These are phyloP conservation scores for Amphicarpaea edgeworthii DNA, from an alignment of 306 rosid species.

Conservation along the genomic window DNA sequence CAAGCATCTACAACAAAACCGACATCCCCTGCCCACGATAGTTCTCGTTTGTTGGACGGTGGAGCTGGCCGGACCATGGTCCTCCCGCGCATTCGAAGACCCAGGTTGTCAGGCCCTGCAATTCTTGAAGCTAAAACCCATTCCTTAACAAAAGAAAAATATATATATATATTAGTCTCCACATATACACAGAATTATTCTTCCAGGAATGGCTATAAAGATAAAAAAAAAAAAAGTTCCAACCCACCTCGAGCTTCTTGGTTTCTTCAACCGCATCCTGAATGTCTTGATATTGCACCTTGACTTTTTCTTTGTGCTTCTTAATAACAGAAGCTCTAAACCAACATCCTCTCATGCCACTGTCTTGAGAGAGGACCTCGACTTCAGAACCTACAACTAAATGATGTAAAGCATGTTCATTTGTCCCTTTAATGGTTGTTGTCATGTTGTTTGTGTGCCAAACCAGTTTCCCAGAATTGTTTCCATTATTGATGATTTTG, in stretches of 20 bases:
- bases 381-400: slow-evolving; percentile 65
- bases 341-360: slow-evolving; percentile 97
- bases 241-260: slow-evolving; percentile 77
- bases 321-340: slow-evolving; percentile 77
- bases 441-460: slow-evolving; percentile 32
- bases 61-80: slow-evolving; percentile 65
- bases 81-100: slow-evolving; percentile 61
- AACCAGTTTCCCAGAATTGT: slow-evolving; percentile 32
- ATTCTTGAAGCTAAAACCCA: slow-evolving; percentile 76
- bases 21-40: slow-evolving; percentile 50
- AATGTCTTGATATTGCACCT: slow-evolving; percentile 79
- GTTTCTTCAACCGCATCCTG: slow-evolving; percentile 79
- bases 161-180: not conserved
- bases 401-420: slow-evolving; percentile 35
- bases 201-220: not conserved
- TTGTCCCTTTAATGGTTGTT: slow-evolving; percentile 39
- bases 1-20: slow-evolving; percentile 84
- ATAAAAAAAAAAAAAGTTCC: slow-evolving; percentile 2
- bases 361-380: slow-evolving; percentile 90
- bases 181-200: too few relatives aligned
- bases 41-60: slow-evolving; percentile 42
- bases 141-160: slow-evolving; percentile 58
- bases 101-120: slow-evolving; percentile 65
- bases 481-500: slow-evolving; percentile 42
- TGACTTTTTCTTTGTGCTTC: slow-evolving; percentile 70